Conservation (phyloP, 2,329 filamentous ascomycete species). For the Aspergillus sp. region DNA sequence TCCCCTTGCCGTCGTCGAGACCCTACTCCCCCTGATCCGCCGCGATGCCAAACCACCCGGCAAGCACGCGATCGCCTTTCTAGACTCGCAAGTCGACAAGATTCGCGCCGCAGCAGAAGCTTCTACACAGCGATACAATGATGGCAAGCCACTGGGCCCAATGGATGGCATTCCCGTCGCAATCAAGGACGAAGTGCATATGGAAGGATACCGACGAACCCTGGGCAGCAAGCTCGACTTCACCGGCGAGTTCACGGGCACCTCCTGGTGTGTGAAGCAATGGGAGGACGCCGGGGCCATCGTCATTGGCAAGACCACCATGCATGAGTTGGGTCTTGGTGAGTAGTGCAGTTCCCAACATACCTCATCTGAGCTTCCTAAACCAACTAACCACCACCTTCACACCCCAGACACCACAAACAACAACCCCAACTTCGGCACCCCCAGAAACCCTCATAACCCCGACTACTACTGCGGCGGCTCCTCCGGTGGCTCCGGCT, state of each 20-base stretch:
- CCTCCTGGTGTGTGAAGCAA: slow-evolving; percentile 70
- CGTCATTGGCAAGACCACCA: slow-evolving; percentile 73
- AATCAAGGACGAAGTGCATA: slow-evolving; percentile 77
- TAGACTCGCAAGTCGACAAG: slow-evolving; percentile 65
- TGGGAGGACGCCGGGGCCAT: slow-evolving; percentile 75
- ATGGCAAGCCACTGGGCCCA: slow-evolving; percentile 65
- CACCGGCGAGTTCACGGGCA: slow-evolving; percentile 53
- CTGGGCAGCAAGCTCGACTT: slow-evolving; percentile 65
- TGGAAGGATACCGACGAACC: slow-evolving; percentile 69
- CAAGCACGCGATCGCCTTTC: slow-evolving; percentile 71
- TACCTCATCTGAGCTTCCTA: background rate
- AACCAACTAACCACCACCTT: slow-evolving; percentile 10
- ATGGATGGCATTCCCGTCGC: slow-evolving; percentile 82
- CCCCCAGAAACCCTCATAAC: slow-evolving; percentile 77
- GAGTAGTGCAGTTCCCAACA: slow-evolving; percentile 34
- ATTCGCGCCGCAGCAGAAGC: slow-evolving; percentile 69
- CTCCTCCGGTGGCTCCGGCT: slow-evolving; percentile 75
- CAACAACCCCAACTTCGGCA: slow-evolving; percentile 74
- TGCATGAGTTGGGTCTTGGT: slow-evolving; percentile 78
- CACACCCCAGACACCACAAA: slow-evolving; percentile 70
- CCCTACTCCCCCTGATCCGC: slow-evolving; percentile 70
- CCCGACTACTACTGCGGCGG: slow-evolving; percentile 76
- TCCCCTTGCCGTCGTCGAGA: slow-evolving; percentile 70
- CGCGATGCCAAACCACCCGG: slow-evolving; percentile 57
- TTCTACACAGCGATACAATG: slow-evolving; percentile 71